Evolutionary conservation across 1,284 basidiomycete species (phyloP).

Genomic region (Thecaphora thlaspeos): DNA sequence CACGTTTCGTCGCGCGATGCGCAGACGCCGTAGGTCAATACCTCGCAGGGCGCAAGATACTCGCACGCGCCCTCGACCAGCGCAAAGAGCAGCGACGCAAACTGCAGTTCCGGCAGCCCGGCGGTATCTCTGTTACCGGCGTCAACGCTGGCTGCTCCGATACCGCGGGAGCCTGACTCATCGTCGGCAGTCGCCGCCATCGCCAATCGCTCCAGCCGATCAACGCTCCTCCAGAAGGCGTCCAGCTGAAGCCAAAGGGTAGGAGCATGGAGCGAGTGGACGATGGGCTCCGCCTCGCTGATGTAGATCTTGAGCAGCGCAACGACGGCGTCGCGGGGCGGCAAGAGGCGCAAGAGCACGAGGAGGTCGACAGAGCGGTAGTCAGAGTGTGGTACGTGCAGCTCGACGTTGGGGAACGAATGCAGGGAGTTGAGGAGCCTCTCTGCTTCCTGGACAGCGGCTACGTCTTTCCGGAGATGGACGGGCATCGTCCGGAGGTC

Average conservation of each 20-base stretch:
- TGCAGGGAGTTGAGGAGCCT: too few relatives aligned
- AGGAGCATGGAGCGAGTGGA: slow-evolving; percentile 22
- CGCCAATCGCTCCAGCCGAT: slow-evolving; percentile 1
- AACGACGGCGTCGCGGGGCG: background rate
- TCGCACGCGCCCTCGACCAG: slow-evolving; percentile 35
- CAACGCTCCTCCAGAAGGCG: slow-evolving; percentile 17
- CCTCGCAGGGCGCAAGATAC: slow-evolving; percentile 30
- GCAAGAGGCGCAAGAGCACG: background rate
- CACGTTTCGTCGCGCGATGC: slow-evolving; percentile 18
- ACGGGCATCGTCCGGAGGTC: too few relatives aligned
- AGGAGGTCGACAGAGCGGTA: too few relatives aligned
- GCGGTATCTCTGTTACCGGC: too few relatives aligned
- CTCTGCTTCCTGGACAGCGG: too few relatives aligned
- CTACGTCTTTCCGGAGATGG: too few relatives aligned
- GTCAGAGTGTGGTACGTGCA: too few relatives aligned
- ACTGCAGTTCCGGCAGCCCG: slow-evolving; percentile 10
- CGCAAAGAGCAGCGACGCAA: slow-evolving; percentile 22
- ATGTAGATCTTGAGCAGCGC: slow-evolving; percentile 15
- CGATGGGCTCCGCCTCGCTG: slow-evolving; percentile 23
- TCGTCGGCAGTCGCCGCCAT: too few relatives aligned
- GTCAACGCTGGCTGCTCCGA: background rate
- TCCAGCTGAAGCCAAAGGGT: slow-evolving; percentile 16
- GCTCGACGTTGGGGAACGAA: too few relatives aligned
- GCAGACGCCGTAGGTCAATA: slow-evolving; percentile 27
- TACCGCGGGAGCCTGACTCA: too few relatives aligned